phyloP scores from a whole-genome alignment of 1,284 basidiomycete species.

The Boletellus dicymbophilus region DNA sequence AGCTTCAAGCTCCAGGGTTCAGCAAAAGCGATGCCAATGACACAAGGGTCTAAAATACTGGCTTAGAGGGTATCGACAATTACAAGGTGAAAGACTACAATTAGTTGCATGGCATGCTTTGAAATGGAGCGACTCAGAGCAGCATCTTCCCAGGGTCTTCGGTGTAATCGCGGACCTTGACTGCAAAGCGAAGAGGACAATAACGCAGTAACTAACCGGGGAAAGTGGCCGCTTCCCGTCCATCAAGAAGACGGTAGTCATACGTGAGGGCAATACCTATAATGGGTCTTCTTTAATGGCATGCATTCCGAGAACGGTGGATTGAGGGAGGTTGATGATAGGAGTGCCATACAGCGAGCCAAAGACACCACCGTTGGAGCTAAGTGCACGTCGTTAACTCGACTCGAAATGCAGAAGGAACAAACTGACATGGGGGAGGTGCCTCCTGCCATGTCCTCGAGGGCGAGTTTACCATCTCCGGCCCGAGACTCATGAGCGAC shows the following conservation, averaged over 20 bases:
- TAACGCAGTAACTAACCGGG: slow-evolving; percentile 64
- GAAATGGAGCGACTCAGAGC: slow-evolving; percentile 39
- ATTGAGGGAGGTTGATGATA: slow-evolving; percentile 96
- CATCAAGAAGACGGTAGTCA: slow-evolving; percentile 96
- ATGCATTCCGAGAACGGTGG: slow-evolving; percentile 97
- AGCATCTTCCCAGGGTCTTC: slow-evolving; percentile 63
- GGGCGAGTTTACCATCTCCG: slow-evolving; percentile 90
- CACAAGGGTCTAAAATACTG: slow-evolving; percentile 7
- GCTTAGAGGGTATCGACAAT: slow-evolving; percentile 5
- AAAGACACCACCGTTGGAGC: slow-evolving; percentile 98
- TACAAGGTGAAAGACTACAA: slow-evolving; percentile 12
- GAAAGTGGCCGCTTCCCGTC: slow-evolving; percentile 97
- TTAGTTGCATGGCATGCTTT: slow-evolving; percentile 1
- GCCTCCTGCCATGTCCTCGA: slow-evolving; percentile 97
- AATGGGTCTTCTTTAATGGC: slow-evolving; percentile 96
- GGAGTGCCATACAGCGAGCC: slow-evolving; percentile 97
- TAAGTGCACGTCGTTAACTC: slow-evolving; percentile 31
- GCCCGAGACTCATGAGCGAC: slow-evolving; percentile 52
- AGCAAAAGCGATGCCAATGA: background rate
- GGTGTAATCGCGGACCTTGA: slow-evolving; percentile 61
- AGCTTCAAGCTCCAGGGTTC: too few relatives aligned
- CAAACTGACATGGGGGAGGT: slow-evolving; percentile 90
- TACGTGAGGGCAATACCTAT: slow-evolving; percentile 97
- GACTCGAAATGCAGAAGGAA: background rate
- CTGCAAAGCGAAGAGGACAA: slow-evolving; percentile 41